Conservation (phyloP, 1,284 basidiomycete genomes). For the Ganoderma leucocontextum region DNA sequence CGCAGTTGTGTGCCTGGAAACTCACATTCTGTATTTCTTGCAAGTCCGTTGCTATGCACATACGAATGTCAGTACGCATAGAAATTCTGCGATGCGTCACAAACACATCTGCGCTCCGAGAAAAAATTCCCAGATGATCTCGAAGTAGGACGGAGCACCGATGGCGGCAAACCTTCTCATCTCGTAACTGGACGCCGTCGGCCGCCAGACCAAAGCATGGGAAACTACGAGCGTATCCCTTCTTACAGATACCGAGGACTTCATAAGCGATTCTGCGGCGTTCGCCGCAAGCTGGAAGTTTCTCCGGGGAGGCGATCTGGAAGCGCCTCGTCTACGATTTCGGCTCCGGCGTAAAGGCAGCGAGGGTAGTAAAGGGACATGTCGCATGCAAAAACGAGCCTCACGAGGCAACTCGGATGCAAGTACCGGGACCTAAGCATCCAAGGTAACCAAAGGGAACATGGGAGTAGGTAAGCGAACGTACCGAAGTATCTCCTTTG, state of each 20-base stretch:
- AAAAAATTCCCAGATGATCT: conserved; percentile 15
- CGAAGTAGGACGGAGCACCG: conserved; percentile 23
- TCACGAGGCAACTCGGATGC: not conserved
- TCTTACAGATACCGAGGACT: conserved; percentile 27
- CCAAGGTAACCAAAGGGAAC: not conserved
- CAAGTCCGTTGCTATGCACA: not conserved
- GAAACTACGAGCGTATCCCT: conserved; percentile 12
- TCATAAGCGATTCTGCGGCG: conserved; percentile 24
- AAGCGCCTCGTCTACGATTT: not conserved
- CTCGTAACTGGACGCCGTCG: conserved; percentile 21
- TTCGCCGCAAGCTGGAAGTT: conserved; percentile 15
- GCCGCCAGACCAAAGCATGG: conserved; percentile 27
- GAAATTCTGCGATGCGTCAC: not conserved
- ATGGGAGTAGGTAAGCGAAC: conserved; percentile 8
- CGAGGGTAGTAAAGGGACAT: not conserved
- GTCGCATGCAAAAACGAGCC: not conserved
- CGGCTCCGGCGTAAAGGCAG: conserved; percentile 16
- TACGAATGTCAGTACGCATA: not conserved
- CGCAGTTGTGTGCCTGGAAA: conserved; percentile 3
- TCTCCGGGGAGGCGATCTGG: conserved; percentile 12
- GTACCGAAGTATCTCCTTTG: conserved; percentile 14
- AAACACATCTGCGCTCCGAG: not conserved
- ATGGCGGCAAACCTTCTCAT: conserved; percentile 27
- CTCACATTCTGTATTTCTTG: not conserved
- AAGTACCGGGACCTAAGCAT: too few relatives aligned